Evolutionary conservation across 2,329 filamentous ascomycete genomes (phyloP), one percentile per base, ranked within the genome.

Genomic region (Phaeomoniella chlamydospora): DNA sequence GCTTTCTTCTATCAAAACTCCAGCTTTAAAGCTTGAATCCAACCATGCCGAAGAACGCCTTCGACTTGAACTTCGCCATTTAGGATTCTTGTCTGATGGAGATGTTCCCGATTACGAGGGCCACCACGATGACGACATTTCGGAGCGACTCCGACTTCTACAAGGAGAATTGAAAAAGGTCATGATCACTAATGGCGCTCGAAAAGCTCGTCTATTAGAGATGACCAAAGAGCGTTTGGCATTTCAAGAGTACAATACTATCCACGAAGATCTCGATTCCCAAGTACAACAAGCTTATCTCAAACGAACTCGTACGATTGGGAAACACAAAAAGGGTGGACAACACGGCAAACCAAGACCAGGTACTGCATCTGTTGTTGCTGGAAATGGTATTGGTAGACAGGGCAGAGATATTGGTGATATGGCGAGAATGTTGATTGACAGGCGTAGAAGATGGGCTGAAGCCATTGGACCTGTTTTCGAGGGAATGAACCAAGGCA

Each of bases 231-330:
- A 94, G 54, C 78, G 85, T 45, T 88, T 98, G 74, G 90, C 90
- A 0, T 79, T 90, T 60, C 90, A 98, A 53, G 90, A 98, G 55
- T 98, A 94, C 64, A 81, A 80, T 55, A 94, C 86, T 38, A 98
- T 98, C 48, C 79, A 92, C 35, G 90, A 98, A 54, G 90, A 98
- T 55, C 76, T 98, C 15, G 90, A 98, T 64, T 77, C 78, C 30
- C 90, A 96, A 54, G 86, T 96, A 30, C 87, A 96, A 52, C 80
- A 84, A 35, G 88, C 90, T 3, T 98, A 96, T 52, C 76, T 93
- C 31, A 98, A 98, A 63, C 81, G 90, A 15, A 96, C 88, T 17
- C 77, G 90, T 33, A 94, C 85, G 1, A 80, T 96, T 61, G 84
- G 87, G 55, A 92, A 96, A 64, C 85, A 77, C 57, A 92, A 92